phyloP scores from a whole-genome alignment of 1,284 basidiomycete genomes.

The Moesziomyces sp. region DNA sequence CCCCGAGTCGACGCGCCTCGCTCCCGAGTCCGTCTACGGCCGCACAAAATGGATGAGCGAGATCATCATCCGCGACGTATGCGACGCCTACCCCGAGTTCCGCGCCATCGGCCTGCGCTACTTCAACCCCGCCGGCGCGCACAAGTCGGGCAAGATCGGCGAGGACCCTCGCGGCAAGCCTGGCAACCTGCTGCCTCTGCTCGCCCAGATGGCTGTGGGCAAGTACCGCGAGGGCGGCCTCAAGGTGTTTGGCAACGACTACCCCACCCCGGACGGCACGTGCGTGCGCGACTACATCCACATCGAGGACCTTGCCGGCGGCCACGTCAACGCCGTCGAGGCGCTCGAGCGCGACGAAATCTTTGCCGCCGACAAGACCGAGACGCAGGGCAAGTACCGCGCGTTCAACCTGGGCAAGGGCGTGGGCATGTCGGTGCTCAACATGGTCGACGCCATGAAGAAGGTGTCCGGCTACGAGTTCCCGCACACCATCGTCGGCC shows the following conservation, averaged over 20 bases:
- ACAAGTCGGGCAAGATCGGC: conserved; percentile 93
- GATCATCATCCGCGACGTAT: conserved; percentile 88
- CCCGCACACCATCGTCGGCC: conserved; percentile 79
- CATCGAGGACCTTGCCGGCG: conserved; percentile 91
- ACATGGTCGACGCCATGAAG: conserved; percentile 95
- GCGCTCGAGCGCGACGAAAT: conserved; percentile 78
- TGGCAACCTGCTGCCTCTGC: conserved; percentile 91
- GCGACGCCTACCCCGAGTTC: conserved; percentile 82
- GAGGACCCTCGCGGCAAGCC: conserved; percentile 96
- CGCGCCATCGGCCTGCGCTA: conserved; percentile 87
- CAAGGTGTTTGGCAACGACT: conserved; percentile 97
- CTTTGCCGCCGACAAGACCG: conserved; percentile 63
- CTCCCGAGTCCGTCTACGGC: conserved; percentile 93
- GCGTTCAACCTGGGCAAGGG: conserved; percentile 98
- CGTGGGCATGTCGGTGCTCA: conserved; percentile 87
- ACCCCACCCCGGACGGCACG: conserved; percentile 92
- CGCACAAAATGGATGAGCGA: conserved; percentile 96
- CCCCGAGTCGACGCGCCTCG: conserved; percentile 86
- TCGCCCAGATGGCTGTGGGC: conserved; percentile 95
- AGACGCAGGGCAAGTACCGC: conserved; percentile 75
- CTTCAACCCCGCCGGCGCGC: conserved; percentile 97
- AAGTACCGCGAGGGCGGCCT: conserved; percentile 82
- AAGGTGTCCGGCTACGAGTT: conserved; percentile 91
- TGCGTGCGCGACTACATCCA: conserved; percentile 90
- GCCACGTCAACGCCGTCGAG: conserved; percentile 91